Percentiles rank a stretch among this genome's conserved stretches.
These are phyloP conservation scores for Coemansia sp. DNA, from an alignment of 192 early-diverging fungal species.

Conservation along the genomic window DNA sequence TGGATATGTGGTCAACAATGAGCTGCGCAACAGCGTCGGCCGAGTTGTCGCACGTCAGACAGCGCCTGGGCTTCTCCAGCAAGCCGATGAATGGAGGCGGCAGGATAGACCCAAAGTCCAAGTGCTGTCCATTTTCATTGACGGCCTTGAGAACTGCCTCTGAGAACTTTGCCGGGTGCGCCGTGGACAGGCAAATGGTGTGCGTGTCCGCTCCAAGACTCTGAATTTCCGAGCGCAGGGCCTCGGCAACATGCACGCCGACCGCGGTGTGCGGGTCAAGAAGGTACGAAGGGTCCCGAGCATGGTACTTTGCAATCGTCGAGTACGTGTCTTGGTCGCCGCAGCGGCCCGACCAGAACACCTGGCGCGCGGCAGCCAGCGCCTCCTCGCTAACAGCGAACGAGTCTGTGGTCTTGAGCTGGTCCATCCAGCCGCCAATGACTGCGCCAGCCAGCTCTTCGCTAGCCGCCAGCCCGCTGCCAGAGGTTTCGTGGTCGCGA, in stretches of 20 bases:
- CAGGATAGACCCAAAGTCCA: constrained; percentile 60
- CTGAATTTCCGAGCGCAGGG: constrained; percentile 20
- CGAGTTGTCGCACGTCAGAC: constrained; percentile 50
- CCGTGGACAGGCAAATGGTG: constrained; percentile 79
- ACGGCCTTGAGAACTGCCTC: constrained; percentile 81
- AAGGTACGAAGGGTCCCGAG: constrained; percentile 60
- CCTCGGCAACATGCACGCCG: constrained; percentile 82
- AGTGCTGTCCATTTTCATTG: constrained; percentile 39
- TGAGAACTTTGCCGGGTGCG: constrained; percentile 95
- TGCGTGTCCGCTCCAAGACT: constrained; percentile 8
- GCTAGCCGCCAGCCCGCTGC: constrained; percentile 24
- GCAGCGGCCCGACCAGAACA: constrained; percentile 74
- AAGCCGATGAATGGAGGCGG: constrained; percentile 68
- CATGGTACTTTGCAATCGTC: constrained; percentile 71
- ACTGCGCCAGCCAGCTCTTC: constrained; percentile 57
- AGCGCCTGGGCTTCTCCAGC: constrained; percentile 67
- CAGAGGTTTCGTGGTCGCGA: constrained; percentile 54
- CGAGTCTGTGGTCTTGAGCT: constrained; percentile 65
- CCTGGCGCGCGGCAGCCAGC: constrained; percentile 61
- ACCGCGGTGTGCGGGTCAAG: constrained; percentile 97
- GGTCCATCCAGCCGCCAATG: constrained; percentile 74
- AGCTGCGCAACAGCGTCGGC: constrained; percentile 41
- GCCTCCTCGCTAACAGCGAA: constrained; percentile 66
- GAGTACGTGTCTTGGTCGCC: constrained; percentile 70
- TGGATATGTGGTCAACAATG: constrained; percentile 13